Conservation (phyloP, 306 rosid species). For the Coriaria nepalensis region DNA sequence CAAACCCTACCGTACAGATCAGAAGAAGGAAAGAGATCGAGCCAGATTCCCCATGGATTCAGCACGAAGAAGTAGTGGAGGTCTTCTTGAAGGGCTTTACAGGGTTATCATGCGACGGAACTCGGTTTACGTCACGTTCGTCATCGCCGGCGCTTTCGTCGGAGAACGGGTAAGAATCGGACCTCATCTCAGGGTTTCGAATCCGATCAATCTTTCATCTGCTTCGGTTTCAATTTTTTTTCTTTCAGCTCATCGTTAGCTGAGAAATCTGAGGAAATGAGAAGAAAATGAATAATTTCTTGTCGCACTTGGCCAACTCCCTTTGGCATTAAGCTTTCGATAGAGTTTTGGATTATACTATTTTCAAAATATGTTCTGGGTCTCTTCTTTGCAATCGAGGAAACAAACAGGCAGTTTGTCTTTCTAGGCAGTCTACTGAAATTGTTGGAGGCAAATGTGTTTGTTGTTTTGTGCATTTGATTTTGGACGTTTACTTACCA, state of each 20-base stretch:
- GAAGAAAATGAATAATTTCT: background rate
- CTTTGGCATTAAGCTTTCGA: too few species aligned
- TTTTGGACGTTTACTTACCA: too few species aligned
- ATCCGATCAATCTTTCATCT: background rate
- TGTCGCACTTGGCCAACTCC: background rate
- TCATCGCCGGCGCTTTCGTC: slow-evolving; percentile 86
- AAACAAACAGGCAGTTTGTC: too few species aligned
- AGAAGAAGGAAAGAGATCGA: slow-evolving; percentile 3
- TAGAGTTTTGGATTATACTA: too few species aligned
- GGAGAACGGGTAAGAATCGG: slow-evolving; percentile 67
- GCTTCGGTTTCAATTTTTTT: background rate
- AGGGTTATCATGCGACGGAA: slow-evolving; percentile 92
- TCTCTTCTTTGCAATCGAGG: background rate
- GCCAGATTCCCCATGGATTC: slow-evolving; percentile 39
- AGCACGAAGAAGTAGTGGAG: slow-evolving; percentile 58
- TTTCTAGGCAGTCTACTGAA: too few species aligned
- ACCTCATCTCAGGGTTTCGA: slow-evolving; percentile 1
- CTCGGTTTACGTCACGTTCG: slow-evolving; percentile 83
- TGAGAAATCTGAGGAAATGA: background rate
- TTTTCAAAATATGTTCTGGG: too few species aligned
- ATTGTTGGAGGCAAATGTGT: too few species aligned
- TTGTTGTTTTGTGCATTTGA: too few species aligned
- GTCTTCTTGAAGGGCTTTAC: slow-evolving; percentile 64
- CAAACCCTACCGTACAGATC: slow-evolving; percentile 23
- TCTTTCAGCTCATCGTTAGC: background rate